Percentiles rank a stretch among this genome's conserved stretches.
Evolutionary conservation across 345 rosid species (phyloP).

Genomic region (Eucalyptus albens): DNA sequence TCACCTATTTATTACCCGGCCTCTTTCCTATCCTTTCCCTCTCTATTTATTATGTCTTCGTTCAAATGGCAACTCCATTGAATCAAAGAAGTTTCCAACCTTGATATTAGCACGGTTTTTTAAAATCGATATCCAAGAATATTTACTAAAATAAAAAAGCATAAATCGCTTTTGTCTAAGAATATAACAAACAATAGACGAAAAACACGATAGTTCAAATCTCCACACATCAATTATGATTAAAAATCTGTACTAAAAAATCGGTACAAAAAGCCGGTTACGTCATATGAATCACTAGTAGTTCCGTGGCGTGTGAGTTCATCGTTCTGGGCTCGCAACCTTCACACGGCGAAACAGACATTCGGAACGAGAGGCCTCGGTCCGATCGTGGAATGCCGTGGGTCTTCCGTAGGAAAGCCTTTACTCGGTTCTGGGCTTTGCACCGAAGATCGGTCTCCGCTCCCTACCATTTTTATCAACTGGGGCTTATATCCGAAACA

Average conservation of each 20-base stretch:
- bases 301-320: background rate
- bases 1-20: background rate
- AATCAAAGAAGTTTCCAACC: background rate
- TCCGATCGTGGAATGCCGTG: background rate
- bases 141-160: background rate
- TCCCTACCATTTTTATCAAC: background rate
- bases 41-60: background rate
- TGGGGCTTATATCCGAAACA: background rate
- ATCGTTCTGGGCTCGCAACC: background rate
- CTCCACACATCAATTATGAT: background rate
- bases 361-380: background rate
- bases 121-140: background rate
- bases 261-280: background rate
- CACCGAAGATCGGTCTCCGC: background rate
- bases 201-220: background rate
- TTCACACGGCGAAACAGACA: background rate
- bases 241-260: too few species aligned
- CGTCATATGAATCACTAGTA: background rate
- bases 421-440: background rate
- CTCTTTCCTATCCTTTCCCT: background rate
- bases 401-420: background rate
- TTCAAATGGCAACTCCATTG: background rate
- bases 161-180: background rate
- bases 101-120: background rate
- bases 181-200: background rate